Conservation (phyloP, 2,329 filamentous ascomycete genomes). For the Tolypocladium endophyticum region DNA sequence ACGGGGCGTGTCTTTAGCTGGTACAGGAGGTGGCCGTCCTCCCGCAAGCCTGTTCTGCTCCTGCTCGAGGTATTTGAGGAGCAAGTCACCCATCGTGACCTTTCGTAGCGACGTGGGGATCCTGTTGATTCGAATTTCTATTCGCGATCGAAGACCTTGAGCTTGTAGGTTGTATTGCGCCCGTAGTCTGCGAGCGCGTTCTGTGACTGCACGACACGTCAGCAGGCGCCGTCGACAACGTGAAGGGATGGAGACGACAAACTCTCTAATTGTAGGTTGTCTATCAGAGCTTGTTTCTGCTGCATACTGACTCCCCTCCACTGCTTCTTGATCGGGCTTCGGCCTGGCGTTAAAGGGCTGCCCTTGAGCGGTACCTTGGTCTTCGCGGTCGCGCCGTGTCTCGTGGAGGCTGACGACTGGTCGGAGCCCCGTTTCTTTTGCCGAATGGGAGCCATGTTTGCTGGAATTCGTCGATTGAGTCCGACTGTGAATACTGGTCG, state of each 20-base stretch:
- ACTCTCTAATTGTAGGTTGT: slow-evolving; percentile 87
- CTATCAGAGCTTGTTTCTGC: slow-evolving; percentile 79
- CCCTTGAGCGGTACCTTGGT: slow-evolving; percentile 12
- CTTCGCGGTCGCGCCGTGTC: slow-evolving; percentile 10
- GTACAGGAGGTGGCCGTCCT: slow-evolving; percentile 33
- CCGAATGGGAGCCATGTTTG: slow-evolving; percentile 36
- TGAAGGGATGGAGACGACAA: slow-evolving; percentile 20
- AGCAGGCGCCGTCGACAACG: neutral
- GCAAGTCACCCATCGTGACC: slow-evolving; percentile 70
- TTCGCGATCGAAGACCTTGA: slow-evolving; percentile 70
- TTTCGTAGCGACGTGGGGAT: slow-evolving; percentile 74
- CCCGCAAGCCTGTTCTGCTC: slow-evolving; percentile 27
- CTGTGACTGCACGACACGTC: slow-evolving; percentile 52
- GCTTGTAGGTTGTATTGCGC: slow-evolving; percentile 85
- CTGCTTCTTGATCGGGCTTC: slow-evolving; percentile 54
- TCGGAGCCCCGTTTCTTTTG: slow-evolving; percentile 22
- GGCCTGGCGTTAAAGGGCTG: slow-evolving; percentile 27
- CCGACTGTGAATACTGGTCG: slow-evolving; percentile 1
- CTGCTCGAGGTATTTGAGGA: slow-evolving; percentile 40
- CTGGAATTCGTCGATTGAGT: slow-evolving; percentile 7
- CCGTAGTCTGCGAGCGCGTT: slow-evolving; percentile 76
- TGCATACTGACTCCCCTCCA: slow-evolving; percentile 50
- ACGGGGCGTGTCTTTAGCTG: slow-evolving; percentile 35
- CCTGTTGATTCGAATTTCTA: slow-evolving; percentile 88
- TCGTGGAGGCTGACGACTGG: slow-evolving; percentile 6